Base-by-base conservation (phyloP, 169 alveolate species). In the Cryptosporidium canis region DNA sequence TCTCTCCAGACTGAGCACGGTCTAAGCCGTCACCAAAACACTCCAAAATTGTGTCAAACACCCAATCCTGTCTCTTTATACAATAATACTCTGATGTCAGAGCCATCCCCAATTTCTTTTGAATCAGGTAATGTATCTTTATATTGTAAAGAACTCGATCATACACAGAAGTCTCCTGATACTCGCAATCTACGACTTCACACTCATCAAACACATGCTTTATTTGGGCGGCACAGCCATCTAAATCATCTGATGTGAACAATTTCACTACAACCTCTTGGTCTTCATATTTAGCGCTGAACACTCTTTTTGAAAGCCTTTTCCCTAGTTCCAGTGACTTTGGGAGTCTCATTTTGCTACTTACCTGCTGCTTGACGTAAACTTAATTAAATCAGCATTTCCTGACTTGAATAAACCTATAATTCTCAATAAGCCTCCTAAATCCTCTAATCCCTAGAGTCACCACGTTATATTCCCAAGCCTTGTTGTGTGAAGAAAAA, bases 141-240 rank as follows among this genome's bases (percentile, higher is more conserved):
- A 77, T 21, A 21, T 21, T 24, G 37, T 77, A 77, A 2, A 58
- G 6, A 55, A 77, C 72, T 37, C 87, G 18, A 24, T 61, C 72
- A 29, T 77, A 58, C 33, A 58, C n/a, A 9, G 61, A 43, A 18
- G 87, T 77, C 11, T 56, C 87, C 66, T 18, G 3, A 21, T 58
- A 39, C 16, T 77, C 72, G 27, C 43, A 35, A 27, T 77, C 72
- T 55, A 35, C 53, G 18, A 12, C 37, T 27, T 55, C 44, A 24
- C 18, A 24, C 24, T 37, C 63, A 2, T 77, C 45, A 18, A 27
- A 29, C 9, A 58, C 87, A 58, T 77, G 84, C 48, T 70, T 70
- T 55, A 77, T 58, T 31, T 33, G 41, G 63, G 87, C 87, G 70
- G 87, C 87, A 77, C 61, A 43, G 12, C 64, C n/a, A 24, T 77